phyloP scores from a whole-genome alignment of 2,329 filamentous ascomycete genomes.

The Mariannaea sp. region DNA sequence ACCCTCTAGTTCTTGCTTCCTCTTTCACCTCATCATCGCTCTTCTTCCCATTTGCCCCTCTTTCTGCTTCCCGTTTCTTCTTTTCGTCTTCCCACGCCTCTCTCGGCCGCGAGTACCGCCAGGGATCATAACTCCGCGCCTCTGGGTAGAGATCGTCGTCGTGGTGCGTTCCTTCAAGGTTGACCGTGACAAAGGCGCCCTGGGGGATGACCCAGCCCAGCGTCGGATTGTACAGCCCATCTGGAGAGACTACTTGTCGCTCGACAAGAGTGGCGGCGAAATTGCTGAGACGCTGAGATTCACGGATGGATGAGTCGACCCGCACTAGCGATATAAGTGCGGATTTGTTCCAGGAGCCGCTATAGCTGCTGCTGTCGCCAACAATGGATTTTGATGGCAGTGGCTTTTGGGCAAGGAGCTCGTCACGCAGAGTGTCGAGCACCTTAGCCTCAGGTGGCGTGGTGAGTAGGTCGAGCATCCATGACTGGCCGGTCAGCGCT shows the following conservation, averaged over 20 bases:
- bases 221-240: conserved; percentile 49
- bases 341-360: conserved; percentile 52
- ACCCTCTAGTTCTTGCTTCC: conserved; percentile 41
- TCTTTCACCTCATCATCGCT: conserved; percentile 40
- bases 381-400: too few species aligned
- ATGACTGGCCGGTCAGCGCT: conserved; percentile 53
- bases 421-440: conserved; percentile 49
- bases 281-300: conserved; percentile 55
- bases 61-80: conserved; percentile 46
- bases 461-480: conserved; percentile 53
- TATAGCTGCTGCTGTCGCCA: too few species aligned
- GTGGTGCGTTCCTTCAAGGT: conserved; percentile 52
- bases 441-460: conserved; percentile 43
- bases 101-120: conserved; percentile 52
- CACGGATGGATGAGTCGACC: conserved; percentile 57
- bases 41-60: conserved; percentile 35
- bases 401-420: conserved; percentile 41
- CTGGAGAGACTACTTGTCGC: conserved; percentile 50
- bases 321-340: conserved; percentile 49
- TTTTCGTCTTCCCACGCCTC: conserved; percentile 44
- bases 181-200: conserved; percentile 50
- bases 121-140: conserved; percentile 52
- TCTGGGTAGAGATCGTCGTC: conserved; percentile 51
- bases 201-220: conserved; percentile 45
- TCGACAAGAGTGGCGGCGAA: conserved; percentile 53